A percentile compares a stretch with the other conserved stretches of the same genome.
Conservation (phyloP, 345 rosid genomes). For the Eutrema yunnanense region DNA sequence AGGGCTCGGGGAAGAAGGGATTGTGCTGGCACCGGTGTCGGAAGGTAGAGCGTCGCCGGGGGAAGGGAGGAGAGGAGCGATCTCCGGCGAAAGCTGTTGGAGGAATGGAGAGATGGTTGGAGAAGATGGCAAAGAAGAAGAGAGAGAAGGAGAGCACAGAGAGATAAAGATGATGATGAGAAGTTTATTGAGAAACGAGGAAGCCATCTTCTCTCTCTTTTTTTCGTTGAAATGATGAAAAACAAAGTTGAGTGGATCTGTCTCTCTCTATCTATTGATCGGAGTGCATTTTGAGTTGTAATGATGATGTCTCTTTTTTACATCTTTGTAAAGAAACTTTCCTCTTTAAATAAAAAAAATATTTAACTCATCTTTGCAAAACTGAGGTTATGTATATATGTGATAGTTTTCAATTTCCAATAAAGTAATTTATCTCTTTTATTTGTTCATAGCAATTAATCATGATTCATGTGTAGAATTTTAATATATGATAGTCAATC, state of each 20-base stretch:
- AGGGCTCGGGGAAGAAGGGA: slow-evolving; percentile 77
- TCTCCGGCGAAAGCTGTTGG: slow-evolving; percentile 62
- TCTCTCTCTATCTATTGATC: slow-evolving; percentile 19
- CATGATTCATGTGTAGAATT: neutral
- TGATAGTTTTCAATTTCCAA: too few relatives aligned
- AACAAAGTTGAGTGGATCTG: slow-evolving; percentile 32
- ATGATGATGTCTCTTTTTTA: slow-evolving; percentile 31
- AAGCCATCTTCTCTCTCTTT: slow-evolving; percentile 32
- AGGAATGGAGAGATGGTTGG: slow-evolving; percentile 40
- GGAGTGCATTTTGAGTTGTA: slow-evolving; percentile 22
- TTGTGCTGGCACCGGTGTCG: slow-evolving; percentile 45
- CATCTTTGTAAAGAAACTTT: too few relatives aligned
- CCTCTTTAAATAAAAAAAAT: neutral
- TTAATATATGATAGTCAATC: neutral
- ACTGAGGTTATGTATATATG: too few relatives aligned
- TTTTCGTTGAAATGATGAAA: slow-evolving; percentile 47
- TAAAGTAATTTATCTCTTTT: neutral
- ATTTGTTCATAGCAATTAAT: neutral
- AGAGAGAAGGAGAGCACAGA: slow-evolving; percentile 21
- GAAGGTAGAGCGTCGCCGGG: slow-evolving; percentile 48
- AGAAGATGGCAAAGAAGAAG: slow-evolving; percentile 37
- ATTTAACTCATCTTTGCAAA: too few relatives aligned
- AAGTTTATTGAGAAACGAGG: slow-evolving; percentile 34
- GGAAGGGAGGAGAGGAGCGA: slow-evolving; percentile 74
- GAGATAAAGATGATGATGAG: slow-evolving; percentile 30